phyloP scores from a whole-genome alignment of 257 asterid genomes.

The Scutellaria barbata region DNA sequence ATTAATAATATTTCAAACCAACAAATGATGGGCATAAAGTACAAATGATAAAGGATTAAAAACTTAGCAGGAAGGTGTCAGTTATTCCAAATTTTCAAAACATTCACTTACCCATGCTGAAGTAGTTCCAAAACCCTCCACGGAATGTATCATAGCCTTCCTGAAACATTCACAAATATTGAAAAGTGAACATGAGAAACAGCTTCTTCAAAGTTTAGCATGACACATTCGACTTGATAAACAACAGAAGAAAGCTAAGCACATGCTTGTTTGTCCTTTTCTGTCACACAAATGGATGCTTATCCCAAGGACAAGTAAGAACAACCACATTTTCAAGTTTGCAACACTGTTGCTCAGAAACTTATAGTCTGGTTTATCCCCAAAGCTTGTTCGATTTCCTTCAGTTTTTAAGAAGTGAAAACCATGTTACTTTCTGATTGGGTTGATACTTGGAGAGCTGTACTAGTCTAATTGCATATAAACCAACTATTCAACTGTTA shows the following conservation, averaged over 20 bases:
- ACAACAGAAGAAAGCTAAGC: constrained; percentile 8
- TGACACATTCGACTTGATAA: neutral
- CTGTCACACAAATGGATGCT: neutral
- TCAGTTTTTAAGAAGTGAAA: neutral
- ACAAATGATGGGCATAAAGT: neutral
- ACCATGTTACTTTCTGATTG: neutral
- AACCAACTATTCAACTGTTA: neutral
- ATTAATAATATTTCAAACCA: neutral
- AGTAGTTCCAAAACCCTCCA: constrained; percentile 64
- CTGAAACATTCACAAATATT: constrained; percentile 40
- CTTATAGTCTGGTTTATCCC: too few relatives aligned
- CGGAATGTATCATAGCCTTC: constrained; percentile 54
- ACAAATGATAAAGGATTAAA: neutral
- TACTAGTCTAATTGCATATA: neutral
- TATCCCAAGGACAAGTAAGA: too few relatives aligned
- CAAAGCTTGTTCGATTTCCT: neutral
- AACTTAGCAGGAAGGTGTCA: neutral
- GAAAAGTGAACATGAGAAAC: constrained; percentile 23
- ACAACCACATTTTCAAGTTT: too few relatives aligned
- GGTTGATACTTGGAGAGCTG: neutral
- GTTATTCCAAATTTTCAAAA: neutral
- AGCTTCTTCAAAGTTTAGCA: neutral
- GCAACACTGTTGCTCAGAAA: too few relatives aligned
- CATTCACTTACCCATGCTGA: constrained; percentile 51
- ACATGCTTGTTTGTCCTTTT: neutral